Evolutionary conservation across 2,329 filamentous ascomycete species (phyloP).

Genomic region (Dichotomopilus funicola): DNA sequence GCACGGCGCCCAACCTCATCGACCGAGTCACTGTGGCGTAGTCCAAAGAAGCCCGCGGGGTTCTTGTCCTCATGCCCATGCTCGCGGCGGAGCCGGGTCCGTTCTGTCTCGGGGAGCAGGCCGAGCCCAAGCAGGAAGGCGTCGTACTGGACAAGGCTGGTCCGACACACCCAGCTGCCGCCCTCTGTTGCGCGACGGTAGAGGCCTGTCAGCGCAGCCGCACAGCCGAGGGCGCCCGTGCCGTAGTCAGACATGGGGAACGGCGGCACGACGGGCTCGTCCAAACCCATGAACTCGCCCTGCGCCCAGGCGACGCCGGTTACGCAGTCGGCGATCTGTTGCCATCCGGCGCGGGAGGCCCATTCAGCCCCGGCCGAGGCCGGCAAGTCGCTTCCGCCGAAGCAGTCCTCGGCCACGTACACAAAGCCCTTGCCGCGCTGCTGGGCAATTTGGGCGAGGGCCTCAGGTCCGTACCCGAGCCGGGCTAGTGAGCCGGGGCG

Average conservation of each 20-base stretch:
- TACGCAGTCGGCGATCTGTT: conserved; percentile 63
- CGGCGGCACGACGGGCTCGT: conserved; percentile 60
- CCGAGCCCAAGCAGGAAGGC: conserved; percentile 57
- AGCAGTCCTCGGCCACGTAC: conserved; percentile 66
- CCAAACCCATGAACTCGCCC: conserved; percentile 52
- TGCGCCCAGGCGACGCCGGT: conserved; percentile 56
- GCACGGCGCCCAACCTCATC: conserved; percentile 58
- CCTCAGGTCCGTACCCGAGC: conserved; percentile 56
- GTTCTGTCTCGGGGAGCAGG: conserved; percentile 46
- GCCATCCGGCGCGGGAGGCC: conserved; percentile 61
- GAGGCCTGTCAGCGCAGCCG: conserved; percentile 58
- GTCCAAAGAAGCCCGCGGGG: conserved; percentile 46
- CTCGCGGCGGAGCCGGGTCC: conserved; percentile 43
- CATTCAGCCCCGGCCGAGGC: conserved; percentile 44
- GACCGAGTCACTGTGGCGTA: conserved; percentile 57
- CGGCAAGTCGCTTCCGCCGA: conserved; percentile 44
- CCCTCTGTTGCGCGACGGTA: conserved; percentile 55
- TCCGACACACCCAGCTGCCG: conserved; percentile 60
- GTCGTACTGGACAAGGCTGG: conserved; percentile 62
- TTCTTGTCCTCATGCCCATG: conserved; percentile 16
- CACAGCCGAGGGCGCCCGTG: conserved; percentile 64
- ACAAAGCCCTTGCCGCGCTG: conserved; percentile 56
- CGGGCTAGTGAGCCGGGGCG: conserved; percentile 58
- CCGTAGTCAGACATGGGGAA: conserved; percentile 62
- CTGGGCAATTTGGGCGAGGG: conserved; percentile 46